Percentiles rank a stretch among this genome's conserved stretches.
Evolutionary conservation across 169 alveolate genomes (phyloP).

Genomic region (Plasmodium gallinaceum): DNA sequence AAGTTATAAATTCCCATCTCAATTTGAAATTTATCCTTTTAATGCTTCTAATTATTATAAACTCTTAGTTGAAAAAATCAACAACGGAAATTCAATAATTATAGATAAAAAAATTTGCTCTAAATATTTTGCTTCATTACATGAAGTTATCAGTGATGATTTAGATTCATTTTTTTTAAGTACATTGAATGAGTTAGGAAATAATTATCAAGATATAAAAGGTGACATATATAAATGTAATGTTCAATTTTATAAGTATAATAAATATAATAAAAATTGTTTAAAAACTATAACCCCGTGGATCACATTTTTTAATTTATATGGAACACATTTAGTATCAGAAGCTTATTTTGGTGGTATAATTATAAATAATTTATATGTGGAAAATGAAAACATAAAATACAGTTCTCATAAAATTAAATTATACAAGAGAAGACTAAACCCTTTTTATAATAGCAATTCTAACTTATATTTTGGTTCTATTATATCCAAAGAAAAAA

Average conservation of each 20-base stretch:
- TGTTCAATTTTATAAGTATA: slow-evolving; percentile 77
- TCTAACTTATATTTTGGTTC: slow-evolving; percentile 51
- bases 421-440: slow-evolving; percentile 33
- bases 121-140: slow-evolving; percentile 86
- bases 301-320: slow-evolving; percentile 86
- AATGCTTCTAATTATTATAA: slow-evolving; percentile 82
- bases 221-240: slow-evolving; percentile 77
- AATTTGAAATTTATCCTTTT: slow-evolving; percentile 71
- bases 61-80: slow-evolving; percentile 79
- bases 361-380: slow-evolving; percentile 85
- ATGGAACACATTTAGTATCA: slow-evolving; percentile 89
- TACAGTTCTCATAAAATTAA: slow-evolving; percentile 6
- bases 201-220: slow-evolving; percentile 76
- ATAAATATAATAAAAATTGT: slow-evolving; percentile 80
- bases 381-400: slow-evolving; percentile 54
- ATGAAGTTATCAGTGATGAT: slow-evolving; percentile 34
- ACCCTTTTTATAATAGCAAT: slow-evolving; percentile 27
- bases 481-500: slow-evolving; percentile 32
- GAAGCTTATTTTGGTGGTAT: slow-evolving; percentile 88
- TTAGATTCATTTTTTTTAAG: slow-evolving; percentile 79
- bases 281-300: slow-evolving; percentile 82
- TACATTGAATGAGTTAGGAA: slow-evolving; percentile 81
- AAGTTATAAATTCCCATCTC: slow-evolving; percentile 18
- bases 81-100: slow-evolving; percentile 79
- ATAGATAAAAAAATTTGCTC: slow-evolving; percentile 85